phyloP scores from a whole-genome alignment of 2,329 filamentous ascomycete species.

The Hypocrella siamensis region DNA sequence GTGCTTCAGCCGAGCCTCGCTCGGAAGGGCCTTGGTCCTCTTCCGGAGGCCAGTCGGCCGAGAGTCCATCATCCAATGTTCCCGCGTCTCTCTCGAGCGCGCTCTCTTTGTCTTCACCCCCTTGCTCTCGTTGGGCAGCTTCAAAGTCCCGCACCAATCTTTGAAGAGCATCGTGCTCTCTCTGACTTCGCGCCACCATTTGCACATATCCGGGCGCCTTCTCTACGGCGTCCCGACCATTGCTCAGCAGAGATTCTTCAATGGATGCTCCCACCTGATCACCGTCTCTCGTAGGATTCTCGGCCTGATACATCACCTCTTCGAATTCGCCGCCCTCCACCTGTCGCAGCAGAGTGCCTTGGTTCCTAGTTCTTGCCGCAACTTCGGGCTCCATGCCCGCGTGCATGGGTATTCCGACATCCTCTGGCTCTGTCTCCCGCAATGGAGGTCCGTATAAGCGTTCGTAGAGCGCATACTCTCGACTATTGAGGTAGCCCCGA shows the following conservation, averaged over 20 bases:
- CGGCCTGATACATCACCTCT: constrained; percentile 36
- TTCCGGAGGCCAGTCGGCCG: constrained; percentile 15
- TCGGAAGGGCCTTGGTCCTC: constrained; percentile 15
- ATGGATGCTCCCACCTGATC: constrained; percentile 3
- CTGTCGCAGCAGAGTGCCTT: constrained; percentile 35
- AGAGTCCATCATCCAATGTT: constrained; percentile 9
- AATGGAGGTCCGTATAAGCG: constrained; percentile 67
- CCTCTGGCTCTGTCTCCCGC: constrained; percentile 42
- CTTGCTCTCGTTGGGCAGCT: constrained; percentile 20
- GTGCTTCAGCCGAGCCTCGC: constrained; percentile 15
- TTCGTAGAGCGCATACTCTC: constrained; percentile 63
- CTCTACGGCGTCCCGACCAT: constrained; percentile 11
- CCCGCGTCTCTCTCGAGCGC: constrained; percentile 9
- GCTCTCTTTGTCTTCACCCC: constrained; percentile 11
- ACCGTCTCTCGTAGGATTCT: constrained; percentile 3
- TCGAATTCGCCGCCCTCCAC: constrained; percentile 42
- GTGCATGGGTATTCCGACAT: constrained; percentile 33
- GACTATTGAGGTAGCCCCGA: constrained; percentile 47
- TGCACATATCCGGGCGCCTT: constrained; percentile 24
- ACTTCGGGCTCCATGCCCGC: constrained; percentile 18
- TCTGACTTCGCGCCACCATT: constrained; percentile 34
- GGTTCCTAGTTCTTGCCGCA: constrained; percentile 10
- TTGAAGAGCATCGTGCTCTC: constrained; percentile 37
- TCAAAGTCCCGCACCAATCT: constrained; percentile 44
- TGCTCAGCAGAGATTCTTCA: constrained; percentile 5